Conservation (phyloP, 75 land plant genomes). For the Cunninghamia lanceolata region DNA sequence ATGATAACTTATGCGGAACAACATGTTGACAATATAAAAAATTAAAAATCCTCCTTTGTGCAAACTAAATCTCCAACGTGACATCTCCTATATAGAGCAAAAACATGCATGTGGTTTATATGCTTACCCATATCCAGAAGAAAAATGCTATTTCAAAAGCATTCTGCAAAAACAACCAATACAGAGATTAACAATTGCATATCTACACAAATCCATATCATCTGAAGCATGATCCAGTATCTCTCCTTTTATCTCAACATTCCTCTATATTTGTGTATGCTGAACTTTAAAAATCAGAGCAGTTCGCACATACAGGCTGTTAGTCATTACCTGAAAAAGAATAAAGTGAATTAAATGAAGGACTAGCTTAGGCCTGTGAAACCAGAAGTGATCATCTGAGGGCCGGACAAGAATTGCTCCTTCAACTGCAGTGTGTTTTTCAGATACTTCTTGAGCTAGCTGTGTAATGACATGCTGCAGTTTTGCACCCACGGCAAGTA, state of each 20-base stretch:
- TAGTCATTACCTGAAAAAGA: slow-evolving; percentile 53
- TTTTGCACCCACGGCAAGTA: slow-evolving; percentile 82
- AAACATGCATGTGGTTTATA: not conserved
- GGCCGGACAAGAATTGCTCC: slow-evolving; percentile 62
- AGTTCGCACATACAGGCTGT: not conserved
- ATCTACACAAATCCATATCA: not conserved
- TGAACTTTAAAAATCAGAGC: not conserved
- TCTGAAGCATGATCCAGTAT: not conserved
- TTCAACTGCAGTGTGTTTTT: slow-evolving; percentile 59
- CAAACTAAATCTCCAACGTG: not conserved
- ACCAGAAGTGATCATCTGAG: slow-evolving; percentile 88
- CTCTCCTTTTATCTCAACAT: not conserved
- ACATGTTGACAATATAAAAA: not conserved
- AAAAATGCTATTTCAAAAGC: slow-evolving; percentile 81
- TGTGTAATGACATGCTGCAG: slow-evolving; percentile 77
- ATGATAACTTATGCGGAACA: not conserved
- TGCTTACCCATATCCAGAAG: slow-evolving; percentile 74
- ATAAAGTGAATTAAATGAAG: slow-evolving; percentile 79
- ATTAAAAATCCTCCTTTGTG: not conserved
- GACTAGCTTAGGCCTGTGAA: slow-evolving; percentile 52
- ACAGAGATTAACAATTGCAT: not conserved
- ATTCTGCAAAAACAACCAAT: slow-evolving; percentile 42
- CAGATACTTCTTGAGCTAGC: slow-evolving; percentile 71
- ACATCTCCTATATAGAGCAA: not conserved
- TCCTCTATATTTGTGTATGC: not conserved